Base-by-base conservation (phyloP, 1,139 yeast genomes). In the Candida dubliniensis region DNA sequence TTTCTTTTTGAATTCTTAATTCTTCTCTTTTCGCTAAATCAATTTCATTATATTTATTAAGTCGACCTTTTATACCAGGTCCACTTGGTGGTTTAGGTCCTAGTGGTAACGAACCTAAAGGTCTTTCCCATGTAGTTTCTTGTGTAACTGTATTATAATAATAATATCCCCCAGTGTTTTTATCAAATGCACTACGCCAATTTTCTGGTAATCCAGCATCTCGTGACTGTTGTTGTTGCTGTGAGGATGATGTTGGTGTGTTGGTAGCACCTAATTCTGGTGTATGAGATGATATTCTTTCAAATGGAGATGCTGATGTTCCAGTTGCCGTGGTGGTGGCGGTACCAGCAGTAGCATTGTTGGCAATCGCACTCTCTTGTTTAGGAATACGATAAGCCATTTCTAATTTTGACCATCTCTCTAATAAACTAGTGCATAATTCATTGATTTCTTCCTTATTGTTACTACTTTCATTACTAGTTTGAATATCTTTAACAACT, bases 311-410 rank as follows among this genome's bases (percentile, higher is more conserved):
- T 31, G 30, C 8, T 26, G 25, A 3, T 23, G 37, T 12, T 45
- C 50, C 12, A 44, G 48, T 5, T 4, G 33, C 11, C 4, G 36
- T 23, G 11, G 34, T 7, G 18, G 8, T 13, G 15, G 31, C 32
- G n/a, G 52, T 48, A 12, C 46, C 40, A 13, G 44, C 33, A 15
- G 32, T 15, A 8, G 24, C 36, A 23, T 35, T 36, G 8, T 34
- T 35, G 18, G 43, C 32, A 5, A 40, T 31, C 52, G 35, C 44
- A 35, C 57, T 54, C 12, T 36, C 39, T 31, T 29, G 39, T 47
- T 86, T 83, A 0, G 93, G 93, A 41, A 93, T 93, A 46, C 96
- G 78, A 58, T 85, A 87, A 7, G 93, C 95, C 79, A 88, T 82
- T 58, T 87, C 83, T 49, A 89, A 76, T 30, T 69, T 70, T 36